A percentile compares a stretch with the other conserved stretches of the same genome.
phyloP scores from a whole-genome alignment of 2,329 filamentous ascomycete species.

The Phyllosticta citriasiana region DNA sequence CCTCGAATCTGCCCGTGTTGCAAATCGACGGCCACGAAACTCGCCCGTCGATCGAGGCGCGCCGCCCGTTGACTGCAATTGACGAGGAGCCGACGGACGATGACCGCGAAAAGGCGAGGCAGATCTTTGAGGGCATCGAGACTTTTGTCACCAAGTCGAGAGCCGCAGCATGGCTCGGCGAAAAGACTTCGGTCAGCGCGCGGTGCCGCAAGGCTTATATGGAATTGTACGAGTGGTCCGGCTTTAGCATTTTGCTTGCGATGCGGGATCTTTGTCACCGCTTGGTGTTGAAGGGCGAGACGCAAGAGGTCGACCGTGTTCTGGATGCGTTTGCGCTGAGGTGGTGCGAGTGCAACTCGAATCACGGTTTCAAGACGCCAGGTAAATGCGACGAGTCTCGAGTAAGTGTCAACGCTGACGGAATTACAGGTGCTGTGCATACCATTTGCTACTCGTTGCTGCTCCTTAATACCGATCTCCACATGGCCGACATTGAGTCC shows the following conservation, averaged over 20 bases:
- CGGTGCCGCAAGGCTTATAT: conserved; percentile 69
- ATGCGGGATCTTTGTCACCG: conserved; percentile 73
- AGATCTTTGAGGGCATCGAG: conserved; percentile 77
- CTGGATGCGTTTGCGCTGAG: conserved; percentile 78
- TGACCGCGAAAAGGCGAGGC: conserved; percentile 67
- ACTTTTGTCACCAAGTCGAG: conserved; percentile 68
- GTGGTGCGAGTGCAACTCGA: conserved; percentile 90
- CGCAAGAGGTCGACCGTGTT: conserved; percentile 92
- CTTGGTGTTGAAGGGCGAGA: conserved; percentile 78
- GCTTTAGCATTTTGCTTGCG: conserved; percentile 67
- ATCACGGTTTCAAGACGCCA: conserved; percentile 81
- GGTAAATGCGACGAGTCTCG: conserved; percentile 42
- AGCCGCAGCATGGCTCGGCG: conserved; percentile 82
- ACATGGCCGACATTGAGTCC: conserved; percentile 86
- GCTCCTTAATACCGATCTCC: conserved; percentile 89
- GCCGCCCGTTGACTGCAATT: background rate
- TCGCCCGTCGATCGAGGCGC: conserved; percentile 22
- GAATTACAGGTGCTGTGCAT: conserved; percentile 69
- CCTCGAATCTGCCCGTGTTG: conserved; percentile 40
- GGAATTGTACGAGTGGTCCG: conserved; percentile 79
- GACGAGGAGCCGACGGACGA: conserved; percentile 47
- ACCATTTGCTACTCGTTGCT: conserved; percentile 96
- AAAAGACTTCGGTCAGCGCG: conserved; percentile 45
- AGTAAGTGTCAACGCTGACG: background rate
- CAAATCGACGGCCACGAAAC: conserved; percentile 39